Evolutionary conservation across 164 flowering plant genomes (phyloP), one percentile per base, ranked within the genome.

Genomic region (Vitis rupestris): DNA sequence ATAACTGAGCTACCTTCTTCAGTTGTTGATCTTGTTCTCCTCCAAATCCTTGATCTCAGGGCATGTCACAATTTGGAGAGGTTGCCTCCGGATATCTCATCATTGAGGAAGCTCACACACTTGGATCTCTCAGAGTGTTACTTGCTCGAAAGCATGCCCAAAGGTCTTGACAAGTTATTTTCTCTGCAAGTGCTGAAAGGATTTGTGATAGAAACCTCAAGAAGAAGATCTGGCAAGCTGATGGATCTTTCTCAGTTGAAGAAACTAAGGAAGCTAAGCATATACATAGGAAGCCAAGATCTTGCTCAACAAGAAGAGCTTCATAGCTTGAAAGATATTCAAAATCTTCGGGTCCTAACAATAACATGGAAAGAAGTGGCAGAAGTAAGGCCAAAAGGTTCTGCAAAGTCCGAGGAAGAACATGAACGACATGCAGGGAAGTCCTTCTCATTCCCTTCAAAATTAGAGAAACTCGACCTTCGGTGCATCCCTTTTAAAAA

Each of bases 61-160:
- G 73, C 73, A 23, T 76, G 80, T 56, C 59, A 69, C 65, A 69
- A 72, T 56, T 59, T 76, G 54, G 76, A 69, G 66, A 12, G n/a
- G 30, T 49, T 76, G 47, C 76, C 75, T 9, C 53, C 59, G 7
- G 48, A 16, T 16, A 61, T 72, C n/a, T 48, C 30, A 1, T 59
- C 47, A 9, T 70, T 72, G 11, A 65, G 55, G 70, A 72, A 17
- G 9, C 67, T 76, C 47, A 72, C 70, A 1, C 64, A 76, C 66
- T 65, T 76, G 62, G 80, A 76, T 27, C 14, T 72, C 0, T 72
- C 76, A 0, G 73, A 69, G 10, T 76, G 80, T 50, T 72, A 68
- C 56, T 6, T 68, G 47, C 63, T 76, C 3, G 76, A 76, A n/a
- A 10, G n/a, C 16, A 56, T 76, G 54, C 80, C 80, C 13, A 72